Evolutionary conservation across 768 basidiomycete genomes (phyloP).

Genomic region (Phaffia australis): DNA sequence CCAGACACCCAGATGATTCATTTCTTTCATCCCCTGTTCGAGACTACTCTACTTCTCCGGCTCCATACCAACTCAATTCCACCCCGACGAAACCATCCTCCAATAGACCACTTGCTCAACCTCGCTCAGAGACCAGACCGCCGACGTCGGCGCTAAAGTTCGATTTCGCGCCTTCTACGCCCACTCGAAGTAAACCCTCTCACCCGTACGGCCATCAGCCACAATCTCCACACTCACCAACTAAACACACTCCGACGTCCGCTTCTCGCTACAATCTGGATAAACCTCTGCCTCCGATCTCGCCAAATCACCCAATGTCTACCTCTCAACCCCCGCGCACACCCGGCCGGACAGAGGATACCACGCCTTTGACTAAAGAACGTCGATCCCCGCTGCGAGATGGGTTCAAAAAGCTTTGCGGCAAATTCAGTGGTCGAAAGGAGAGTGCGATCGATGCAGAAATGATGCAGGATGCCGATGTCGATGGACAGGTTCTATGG

Average conservation of each 20-base stretch:
- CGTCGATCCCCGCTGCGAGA: slow-evolving; percentile 3
- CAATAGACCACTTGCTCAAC: background rate
- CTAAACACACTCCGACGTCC: background rate
- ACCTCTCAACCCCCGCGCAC: background rate
- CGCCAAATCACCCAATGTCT: background rate
- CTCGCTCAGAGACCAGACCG: background rate
- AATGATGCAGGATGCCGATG: slow-evolving; percentile 2
- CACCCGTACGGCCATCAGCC: background rate
- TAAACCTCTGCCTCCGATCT: slow-evolving; percentile 17
- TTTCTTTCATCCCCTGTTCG: background rate
- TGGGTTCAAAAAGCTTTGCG: slow-evolving; percentile 11
- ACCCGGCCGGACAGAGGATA: background rate
- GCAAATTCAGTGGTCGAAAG: slow-evolving; percentile 3
- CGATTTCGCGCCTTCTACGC: background rate
- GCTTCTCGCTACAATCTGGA: slow-evolving; percentile 13
- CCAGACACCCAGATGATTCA: background rate
- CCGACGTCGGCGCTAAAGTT: background rate
- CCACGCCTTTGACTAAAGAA: background rate
- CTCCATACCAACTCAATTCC: background rate
- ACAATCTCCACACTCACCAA: background rate
- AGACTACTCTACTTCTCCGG: slow-evolving; percentile 2
- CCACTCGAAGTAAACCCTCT: slow-evolving; percentile 2
- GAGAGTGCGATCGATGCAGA: background rate
- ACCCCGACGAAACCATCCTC: background rate
- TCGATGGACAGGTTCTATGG: background rate